phyloP scores from a whole-genome alignment of 2,329 filamentous ascomycete species.

The Helotiales sp. region DNA sequence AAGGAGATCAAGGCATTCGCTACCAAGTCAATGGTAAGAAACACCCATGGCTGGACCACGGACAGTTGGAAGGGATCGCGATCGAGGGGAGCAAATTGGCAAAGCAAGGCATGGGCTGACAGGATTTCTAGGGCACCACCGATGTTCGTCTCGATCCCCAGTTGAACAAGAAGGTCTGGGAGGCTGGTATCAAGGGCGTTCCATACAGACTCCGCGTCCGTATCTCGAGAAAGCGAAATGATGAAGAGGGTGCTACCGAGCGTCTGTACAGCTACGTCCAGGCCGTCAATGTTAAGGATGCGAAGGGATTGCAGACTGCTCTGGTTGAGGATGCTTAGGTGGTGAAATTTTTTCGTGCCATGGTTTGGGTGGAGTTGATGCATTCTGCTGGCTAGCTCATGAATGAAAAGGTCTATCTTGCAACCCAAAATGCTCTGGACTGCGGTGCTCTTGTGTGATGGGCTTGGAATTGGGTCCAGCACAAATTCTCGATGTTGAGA shows the following conservation, averaged over 20 bases:
- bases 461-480: neutral
- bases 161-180: constrained; percentile 99
- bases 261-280: constrained; percentile 99
- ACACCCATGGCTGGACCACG: neutral
- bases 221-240: constrained; percentile 99
- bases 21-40: constrained; percentile 89
- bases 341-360: constrained; percentile 32
- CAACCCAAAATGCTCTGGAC: constrained; percentile 16
- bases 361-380: constrained; percentile 41
- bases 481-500: neutral
- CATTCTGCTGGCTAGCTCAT: constrained; percentile 42
- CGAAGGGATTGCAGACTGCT: constrained; percentile 94
- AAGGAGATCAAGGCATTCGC: constrained; percentile 99
- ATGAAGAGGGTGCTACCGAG: constrained; percentile 99
- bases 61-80: neutral
- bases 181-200: constrained; percentile 98
- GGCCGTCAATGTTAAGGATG: constrained; percentile 99
- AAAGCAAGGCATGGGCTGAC: constrained; percentile 28
- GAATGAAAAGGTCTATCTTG: constrained; percentile 42
- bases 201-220: constrained; percentile 96
- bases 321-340: constrained; percentile 74
- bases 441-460: neutral
- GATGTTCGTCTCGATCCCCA: constrained; percentile 98
- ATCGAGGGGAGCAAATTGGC: constrained; percentile 10
- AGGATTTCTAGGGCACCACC: constrained; percentile 74